These are phyloP conservation scores for Picea sitchensis DNA, from an alignment of 75 land plant species.

Conservation along the genomic window DNA sequence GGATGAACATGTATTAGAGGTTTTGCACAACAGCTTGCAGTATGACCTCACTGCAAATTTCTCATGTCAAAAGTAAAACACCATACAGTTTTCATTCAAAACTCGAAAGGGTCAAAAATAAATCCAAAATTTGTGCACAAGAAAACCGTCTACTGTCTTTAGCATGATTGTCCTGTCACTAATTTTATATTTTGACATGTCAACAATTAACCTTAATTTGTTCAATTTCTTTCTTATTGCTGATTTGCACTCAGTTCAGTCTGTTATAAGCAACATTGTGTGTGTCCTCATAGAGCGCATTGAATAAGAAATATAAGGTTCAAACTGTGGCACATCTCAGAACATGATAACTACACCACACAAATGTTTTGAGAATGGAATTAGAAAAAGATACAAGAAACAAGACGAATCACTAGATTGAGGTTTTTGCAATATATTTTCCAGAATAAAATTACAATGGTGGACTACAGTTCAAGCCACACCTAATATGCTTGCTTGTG, in stretches of 20 bases:
- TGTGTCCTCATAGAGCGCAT: neutral
- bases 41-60: too few species aligned
- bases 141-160: too few species aligned
- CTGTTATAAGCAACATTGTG: neutral
- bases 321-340: neutral
- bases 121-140: too few species aligned
- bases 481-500: neutral
- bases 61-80: too few species aligned
- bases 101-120: too few species aligned
- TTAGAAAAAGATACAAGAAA: neutral
- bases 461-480: neutral
- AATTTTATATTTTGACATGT: too few species aligned
- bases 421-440: neutral
- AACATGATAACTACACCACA: neutral
- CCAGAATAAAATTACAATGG: neutral
- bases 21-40: too few species aligned
- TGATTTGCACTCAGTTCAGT: neutral
- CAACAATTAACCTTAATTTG: too few species aligned
- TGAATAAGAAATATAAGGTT: neutral
- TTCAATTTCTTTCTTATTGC: neutral
- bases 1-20: too few species aligned
- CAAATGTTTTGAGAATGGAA: neutral
- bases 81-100: too few species aligned
- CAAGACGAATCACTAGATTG: neutral
- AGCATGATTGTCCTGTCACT: too few species aligned